A percentile compares a stretch with the other conserved stretches of the same genome.
These are phyloP conservation scores for Stagonosporopsis tanaceti DNA, from an alignment of 2,329 filamentous ascomycete genomes.

Conservation along the genomic window DNA sequence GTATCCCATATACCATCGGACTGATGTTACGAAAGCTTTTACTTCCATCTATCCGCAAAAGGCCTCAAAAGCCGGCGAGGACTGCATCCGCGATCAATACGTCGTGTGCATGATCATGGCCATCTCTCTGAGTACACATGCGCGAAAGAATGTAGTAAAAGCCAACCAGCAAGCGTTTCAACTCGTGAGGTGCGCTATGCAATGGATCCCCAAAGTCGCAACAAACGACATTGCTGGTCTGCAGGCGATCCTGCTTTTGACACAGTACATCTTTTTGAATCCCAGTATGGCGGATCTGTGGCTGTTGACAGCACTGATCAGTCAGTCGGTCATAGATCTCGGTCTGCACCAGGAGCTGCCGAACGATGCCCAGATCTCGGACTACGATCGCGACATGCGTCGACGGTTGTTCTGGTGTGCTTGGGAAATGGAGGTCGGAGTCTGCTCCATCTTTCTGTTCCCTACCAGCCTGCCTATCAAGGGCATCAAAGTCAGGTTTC, in stretches of 20 bases:
- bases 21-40: constrained; percentile 44
- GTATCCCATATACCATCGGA: constrained; percentile 49
- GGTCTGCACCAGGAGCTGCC: constrained; percentile 49
- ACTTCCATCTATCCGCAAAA: constrained; percentile 43
- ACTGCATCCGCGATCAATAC: constrained; percentile 43
- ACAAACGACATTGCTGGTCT: constrained; percentile 47
- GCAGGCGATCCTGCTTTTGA: constrained; percentile 46
- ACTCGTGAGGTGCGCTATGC: constrained; percentile 47
- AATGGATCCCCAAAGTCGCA: constrained; percentile 47
- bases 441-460: constrained; percentile 45
- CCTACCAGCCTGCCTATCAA: constrained; percentile 43
- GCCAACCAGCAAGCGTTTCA: constrained; percentile 45
- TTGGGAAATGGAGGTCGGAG: constrained; percentile 50
- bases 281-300: constrained; percentile 48
- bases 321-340: constrained; percentile 48
- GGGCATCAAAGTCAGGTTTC: constrained; percentile 42
- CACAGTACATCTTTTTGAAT: constrained; percentile 49
- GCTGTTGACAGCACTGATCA: constrained; percentile 48
- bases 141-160: constrained; percentile 43
- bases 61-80: constrained; percentile 33
- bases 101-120: constrained; percentile 50
- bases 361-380: constrained; percentile 34
- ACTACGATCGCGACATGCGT: constrained; percentile 48
- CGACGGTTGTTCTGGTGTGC: constrained; percentile 49
- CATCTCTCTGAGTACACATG: constrained; percentile 47